Percentiles rank a stretch among this genome's conserved stretches.
phyloP scores from a whole-genome alignment of 495 filamentous ascomycete species.

The Hyaloscypha bicolor region DNA sequence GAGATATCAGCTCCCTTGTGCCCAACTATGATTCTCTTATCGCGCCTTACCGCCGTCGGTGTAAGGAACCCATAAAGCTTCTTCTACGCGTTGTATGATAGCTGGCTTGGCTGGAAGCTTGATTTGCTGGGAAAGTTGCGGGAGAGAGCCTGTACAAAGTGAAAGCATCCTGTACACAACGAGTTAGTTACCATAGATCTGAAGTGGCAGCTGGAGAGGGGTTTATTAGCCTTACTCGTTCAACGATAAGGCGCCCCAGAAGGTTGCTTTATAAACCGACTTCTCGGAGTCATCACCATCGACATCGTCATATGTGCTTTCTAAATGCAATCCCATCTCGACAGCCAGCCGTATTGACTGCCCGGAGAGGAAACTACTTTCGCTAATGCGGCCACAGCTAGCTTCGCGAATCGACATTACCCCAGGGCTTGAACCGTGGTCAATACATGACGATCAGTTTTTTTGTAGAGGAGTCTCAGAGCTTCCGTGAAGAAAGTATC shows the following conservation, averaged over 20 bases:
- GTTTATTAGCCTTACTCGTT: conserved; percentile 63
- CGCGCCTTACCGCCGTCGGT: no score
- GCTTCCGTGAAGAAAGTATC: conserved; percentile 55
- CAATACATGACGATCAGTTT: conserved; percentile 58
- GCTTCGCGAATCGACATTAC: conserved; percentile 69
- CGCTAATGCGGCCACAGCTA: conserved; percentile 62
- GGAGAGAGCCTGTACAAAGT: no score
- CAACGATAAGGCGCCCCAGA: conserved; percentile 69
- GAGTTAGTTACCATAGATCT: no score
- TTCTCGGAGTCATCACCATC: conserved; percentile 40
- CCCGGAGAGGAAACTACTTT: conserved; percentile 65
- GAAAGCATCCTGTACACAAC: no score
- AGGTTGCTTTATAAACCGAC: conserved; percentile 64
- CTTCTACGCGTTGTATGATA: no score
- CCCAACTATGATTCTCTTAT: no score
- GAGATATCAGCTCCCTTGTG: no score
- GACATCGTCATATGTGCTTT: conserved; percentile 29
- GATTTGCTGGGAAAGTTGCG: no score
- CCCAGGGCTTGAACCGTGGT: conserved; percentile 73
- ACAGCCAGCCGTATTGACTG: conserved; percentile 63
- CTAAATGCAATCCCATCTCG: conserved; percentile 62
- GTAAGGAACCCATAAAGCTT: no score
- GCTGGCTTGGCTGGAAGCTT: no score
- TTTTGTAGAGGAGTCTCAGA: conserved; percentile 55
- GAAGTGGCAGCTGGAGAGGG: no score